A percentile compares a stretch with the other conserved stretches of the same genome.
Evolutionary conservation across 768 basidiomycete species (phyloP).

Genomic region (Psilocybe subaeruginosa): DNA sequence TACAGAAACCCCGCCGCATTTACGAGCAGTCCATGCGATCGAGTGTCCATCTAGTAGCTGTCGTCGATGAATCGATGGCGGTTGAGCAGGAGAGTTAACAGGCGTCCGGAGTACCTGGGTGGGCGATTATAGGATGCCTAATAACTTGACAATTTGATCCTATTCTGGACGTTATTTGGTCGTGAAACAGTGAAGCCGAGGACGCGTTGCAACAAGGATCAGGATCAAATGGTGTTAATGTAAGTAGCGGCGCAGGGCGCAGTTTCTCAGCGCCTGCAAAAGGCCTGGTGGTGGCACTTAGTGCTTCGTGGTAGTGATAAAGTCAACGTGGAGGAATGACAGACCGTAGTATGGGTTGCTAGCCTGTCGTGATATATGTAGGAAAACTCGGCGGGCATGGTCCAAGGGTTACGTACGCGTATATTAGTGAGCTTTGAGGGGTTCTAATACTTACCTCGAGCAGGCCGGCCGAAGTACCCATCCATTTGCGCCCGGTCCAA

Average conservation of each 20-base stretch:
- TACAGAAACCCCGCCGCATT: constrained; percentile 34
- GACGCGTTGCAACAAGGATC: constrained; percentile 2
- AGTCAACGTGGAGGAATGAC: neutral
- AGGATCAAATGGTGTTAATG: neutral
- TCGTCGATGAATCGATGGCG: neutral
- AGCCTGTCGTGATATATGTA: neutral
- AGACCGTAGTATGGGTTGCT: constrained; percentile 1
- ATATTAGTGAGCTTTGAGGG: neutral
- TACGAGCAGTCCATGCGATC: constrained; percentile 28
- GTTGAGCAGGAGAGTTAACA: neutral
- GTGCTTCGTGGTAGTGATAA: neutral
- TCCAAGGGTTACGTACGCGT: neutral
- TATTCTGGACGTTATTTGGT: constrained; percentile 2
- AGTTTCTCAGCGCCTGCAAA: neutral
- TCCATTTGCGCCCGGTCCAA: neutral
- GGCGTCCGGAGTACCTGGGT: neutral
- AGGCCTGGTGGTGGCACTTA: neutral
- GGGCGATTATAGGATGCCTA: constrained; percentile 1
- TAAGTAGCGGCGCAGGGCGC: neutral
- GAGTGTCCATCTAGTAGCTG: constrained; percentile 15
- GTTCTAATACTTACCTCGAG: constrained; percentile 1
- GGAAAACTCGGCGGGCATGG: neutral
- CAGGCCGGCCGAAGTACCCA: constrained; percentile 3
- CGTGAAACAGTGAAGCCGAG: constrained; percentile 7
- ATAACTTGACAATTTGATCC: neutral